A percentile compares a stretch with the other conserved stretches of the same genome.
These are phyloP conservation scores for Boletus smithii DNA, from an alignment of 1,284 basidiomycete species.

Conservation along the genomic window DNA sequence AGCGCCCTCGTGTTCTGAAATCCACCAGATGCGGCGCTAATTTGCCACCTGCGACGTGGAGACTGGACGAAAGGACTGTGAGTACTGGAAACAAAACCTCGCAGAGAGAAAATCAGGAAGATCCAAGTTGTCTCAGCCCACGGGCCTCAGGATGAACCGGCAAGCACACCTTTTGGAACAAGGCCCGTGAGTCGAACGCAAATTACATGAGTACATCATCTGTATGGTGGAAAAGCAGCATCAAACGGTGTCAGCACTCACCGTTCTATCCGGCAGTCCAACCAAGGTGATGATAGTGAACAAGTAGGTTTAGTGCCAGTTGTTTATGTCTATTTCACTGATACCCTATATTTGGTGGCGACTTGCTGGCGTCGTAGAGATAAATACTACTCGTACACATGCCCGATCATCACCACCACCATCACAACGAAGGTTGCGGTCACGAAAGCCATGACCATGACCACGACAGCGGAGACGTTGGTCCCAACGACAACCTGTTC, in stretches of 20 bases:
- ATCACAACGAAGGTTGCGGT: slow-evolving; percentile 49
- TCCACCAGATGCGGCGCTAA: slow-evolving; percentile 1
- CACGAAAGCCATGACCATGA: slow-evolving; percentile 56
- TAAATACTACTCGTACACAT: slow-evolving; percentile 7
- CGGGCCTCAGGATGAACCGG: slow-evolving; percentile 65
- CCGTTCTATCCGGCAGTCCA: slow-evolving; percentile 1
- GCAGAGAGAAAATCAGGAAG: slow-evolving; percentile 40
- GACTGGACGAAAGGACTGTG: slow-evolving; percentile 7
- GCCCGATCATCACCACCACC: slow-evolving; percentile 50
- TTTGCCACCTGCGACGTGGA: not conserved
- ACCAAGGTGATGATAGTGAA: not conserved
- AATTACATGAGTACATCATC: slow-evolving; percentile 74
- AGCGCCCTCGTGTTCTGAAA: slow-evolving; percentile 7
- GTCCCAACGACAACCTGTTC: slow-evolving; percentile 68
- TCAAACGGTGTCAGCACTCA: slow-evolving; percentile 14
- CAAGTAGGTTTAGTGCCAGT: too few species aligned
- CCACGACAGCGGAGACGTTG: slow-evolving; percentile 47
- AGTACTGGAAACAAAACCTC: slow-evolving; percentile 11
- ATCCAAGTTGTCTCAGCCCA: slow-evolving; percentile 63
- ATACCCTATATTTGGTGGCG: not conserved
- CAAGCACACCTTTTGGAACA: slow-evolving; percentile 68
- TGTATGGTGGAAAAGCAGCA: slow-evolving; percentile 2
- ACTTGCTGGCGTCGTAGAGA: too few species aligned
- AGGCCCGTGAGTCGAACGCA: slow-evolving; percentile 68
- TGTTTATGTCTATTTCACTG: slow-evolving; percentile 13